Evolutionary conservation across 257 asterid genomes (phyloP).

Genomic region (Craterostigma plantagineum): DNA sequence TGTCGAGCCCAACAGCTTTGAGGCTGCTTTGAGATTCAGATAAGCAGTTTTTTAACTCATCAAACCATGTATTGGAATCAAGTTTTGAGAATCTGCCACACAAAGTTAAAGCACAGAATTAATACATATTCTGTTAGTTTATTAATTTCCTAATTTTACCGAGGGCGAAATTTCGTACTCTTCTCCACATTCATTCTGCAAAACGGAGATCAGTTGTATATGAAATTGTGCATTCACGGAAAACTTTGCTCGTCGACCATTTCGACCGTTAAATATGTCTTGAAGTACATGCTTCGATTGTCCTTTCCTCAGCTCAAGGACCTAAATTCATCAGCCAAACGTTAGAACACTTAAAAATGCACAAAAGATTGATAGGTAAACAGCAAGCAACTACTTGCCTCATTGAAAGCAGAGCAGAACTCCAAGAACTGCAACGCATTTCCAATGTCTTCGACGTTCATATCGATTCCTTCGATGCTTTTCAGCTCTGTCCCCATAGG

Average conservation of each 20-base stretch:
- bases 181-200: conserved; percentile 34
- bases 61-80: conserved; percentile 41
- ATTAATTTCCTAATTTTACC: too few species aligned
- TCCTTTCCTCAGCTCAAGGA: conserved; percentile 14
- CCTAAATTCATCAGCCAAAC: conserved; percentile 10
- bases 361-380: background rate
- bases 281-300: conserved; percentile 11
- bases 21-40: background rate
- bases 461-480: conserved; percentile 29
- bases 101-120: conserved; percentile 14
- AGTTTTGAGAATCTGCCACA: conserved; percentile 16
- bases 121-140: background rate
- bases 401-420: conserved; percentile 41
- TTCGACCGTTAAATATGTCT: conserved; percentile 55
- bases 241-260: conserved; percentile 37
- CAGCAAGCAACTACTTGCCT: conserved; percentile 23
- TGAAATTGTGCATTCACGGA: conserved; percentile 43
- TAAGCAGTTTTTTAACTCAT: conserved; percentile 28
- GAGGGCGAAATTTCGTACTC: conserved; percentile 30
- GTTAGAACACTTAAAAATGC: conserved; percentile 1
- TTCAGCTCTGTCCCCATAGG: conserved; percentile 42
- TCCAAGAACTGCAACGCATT: conserved; percentile 58
- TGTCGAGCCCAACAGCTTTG: background rate
- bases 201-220: conserved; percentile 30
- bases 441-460: conserved; percentile 44